These are phyloP conservation scores for Blastomyces parvus DNA, from an alignment of 2,329 filamentous ascomycete genomes.

Conservation along the genomic window DNA sequence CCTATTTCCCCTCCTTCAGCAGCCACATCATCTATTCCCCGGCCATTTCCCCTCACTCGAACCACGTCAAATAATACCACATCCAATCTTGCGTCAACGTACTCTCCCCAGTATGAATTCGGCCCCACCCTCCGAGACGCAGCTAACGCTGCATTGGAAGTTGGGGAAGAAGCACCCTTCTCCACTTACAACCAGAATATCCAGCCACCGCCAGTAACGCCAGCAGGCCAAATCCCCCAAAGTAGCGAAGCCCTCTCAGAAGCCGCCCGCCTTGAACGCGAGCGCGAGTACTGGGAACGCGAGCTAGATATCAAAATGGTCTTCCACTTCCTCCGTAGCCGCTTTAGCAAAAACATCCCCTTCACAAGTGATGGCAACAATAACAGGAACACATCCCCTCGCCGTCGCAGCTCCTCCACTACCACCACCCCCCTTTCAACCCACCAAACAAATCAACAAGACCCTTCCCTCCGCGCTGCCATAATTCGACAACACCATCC, in stretches of 20 bases:
- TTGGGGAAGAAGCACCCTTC: conserved; percentile 50
- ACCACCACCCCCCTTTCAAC: conserved; percentile 34
- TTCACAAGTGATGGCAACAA: conserved; percentile 34
- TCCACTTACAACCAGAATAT: conserved; percentile 15
- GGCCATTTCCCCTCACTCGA: conserved; percentile 14
- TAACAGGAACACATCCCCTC: conserved; percentile 21
- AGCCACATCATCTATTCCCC: conserved; percentile 2
- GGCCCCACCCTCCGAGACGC: conserved; percentile 39
- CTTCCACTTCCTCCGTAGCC: conserved; percentile 73
- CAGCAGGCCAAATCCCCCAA: conserved; percentile 11
- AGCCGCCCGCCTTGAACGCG: conserved; percentile 40
- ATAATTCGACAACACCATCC: conserved; percentile 85
- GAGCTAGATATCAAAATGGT: conserved; percentile 86
- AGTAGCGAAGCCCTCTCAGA: conserved; percentile 29
- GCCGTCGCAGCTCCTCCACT: conserved; percentile 16
- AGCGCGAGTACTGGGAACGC: conserved; percentile 80
- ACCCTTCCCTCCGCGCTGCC: conserved; percentile 65
- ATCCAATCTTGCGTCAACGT: conserved; percentile 23
- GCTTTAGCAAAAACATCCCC: conserved; percentile 50
- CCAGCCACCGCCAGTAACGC: conserved; percentile 1
- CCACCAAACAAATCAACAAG: conserved; percentile 45
- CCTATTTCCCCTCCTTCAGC: conserved; percentile 39
- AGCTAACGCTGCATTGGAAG: conserved; percentile 46
- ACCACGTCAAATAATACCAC: conserved; percentile 17
- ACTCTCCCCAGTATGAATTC: conserved; percentile 43